phyloP scores from a whole-genome alignment of 306 rosid species.

The Gynostemma pentaphyllum region DNA sequence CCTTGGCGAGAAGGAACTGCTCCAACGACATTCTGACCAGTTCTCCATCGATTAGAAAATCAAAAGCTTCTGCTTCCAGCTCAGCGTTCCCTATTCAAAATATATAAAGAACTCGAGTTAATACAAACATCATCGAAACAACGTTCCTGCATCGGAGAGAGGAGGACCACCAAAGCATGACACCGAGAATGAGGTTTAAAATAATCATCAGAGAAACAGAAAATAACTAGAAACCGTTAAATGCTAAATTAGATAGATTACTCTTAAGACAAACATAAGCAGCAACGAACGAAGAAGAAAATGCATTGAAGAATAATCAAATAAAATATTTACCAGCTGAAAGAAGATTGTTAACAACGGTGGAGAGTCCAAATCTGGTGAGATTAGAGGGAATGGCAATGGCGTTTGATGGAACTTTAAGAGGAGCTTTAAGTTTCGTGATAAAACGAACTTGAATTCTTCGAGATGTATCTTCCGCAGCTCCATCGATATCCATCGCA shows the following conservation, averaged over 20 bases:
- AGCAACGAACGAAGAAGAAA: not conserved
- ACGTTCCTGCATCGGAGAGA: not conserved
- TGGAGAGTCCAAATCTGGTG: slow-evolving; percentile 71
- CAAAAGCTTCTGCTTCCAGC: slow-evolving; percentile 59
- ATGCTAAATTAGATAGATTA: not conserved
- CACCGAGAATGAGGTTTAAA: not conserved
- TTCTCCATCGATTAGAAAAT: slow-evolving; percentile 80
- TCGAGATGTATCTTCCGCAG: slow-evolving; percentile 26
- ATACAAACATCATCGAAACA: not conserved
- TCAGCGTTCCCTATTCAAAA: slow-evolving; percentile 38
- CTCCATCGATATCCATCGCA: slow-evolving; percentile 36
- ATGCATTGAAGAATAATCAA: not conserved
- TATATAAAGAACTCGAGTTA: not conserved
- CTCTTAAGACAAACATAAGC: not conserved
- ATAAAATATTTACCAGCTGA: slow-evolving; percentile 30
- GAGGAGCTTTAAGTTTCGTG: slow-evolving; percentile 44
- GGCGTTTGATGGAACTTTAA: slow-evolving; percentile 34
- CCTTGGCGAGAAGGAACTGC: slow-evolving; percentile 72
- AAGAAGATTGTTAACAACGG: slow-evolving; percentile 63
- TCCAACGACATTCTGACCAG: slow-evolving; percentile 77
- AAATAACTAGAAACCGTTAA: not conserved
- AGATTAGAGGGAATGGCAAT: slow-evolving; percentile 63
- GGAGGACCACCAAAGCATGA: not conserved
- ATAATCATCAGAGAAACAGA: not conserved
- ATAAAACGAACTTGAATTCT: slow-evolving; percentile 69